Conservation (phyloP, 495 filamentous ascomycete species). For the Xylaria acuta region DNA sequence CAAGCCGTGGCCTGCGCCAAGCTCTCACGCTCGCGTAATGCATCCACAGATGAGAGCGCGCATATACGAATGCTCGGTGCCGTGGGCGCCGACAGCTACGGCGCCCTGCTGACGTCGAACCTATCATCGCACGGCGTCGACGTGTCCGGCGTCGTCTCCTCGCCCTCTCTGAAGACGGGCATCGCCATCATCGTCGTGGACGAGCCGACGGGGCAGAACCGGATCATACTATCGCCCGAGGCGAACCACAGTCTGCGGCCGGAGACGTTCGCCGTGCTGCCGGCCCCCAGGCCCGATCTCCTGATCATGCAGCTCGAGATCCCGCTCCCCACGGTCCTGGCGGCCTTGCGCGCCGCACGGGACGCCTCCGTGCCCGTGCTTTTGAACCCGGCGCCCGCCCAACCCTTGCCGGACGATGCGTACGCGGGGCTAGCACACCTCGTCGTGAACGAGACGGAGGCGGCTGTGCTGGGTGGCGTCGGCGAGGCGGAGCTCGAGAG, state of each 20-base stretch:
- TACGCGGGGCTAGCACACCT: constrained; percentile 76
- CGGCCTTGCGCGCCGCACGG: constrained; percentile 63
- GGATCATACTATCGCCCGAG: constrained; percentile 80
- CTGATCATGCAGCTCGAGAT: constrained; percentile 92
- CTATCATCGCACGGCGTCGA: constrained; percentile 69
- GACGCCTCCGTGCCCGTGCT: constrained; percentile 63
- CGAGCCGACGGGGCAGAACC: constrained; percentile 77
- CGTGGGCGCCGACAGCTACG: constrained; percentile 76
- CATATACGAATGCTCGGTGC: constrained; percentile 81
- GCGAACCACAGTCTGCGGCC: constrained; percentile 68
- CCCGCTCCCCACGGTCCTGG: constrained; percentile 71
- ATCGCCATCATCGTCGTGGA: constrained; percentile 86
- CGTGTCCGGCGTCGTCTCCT: constrained; percentile 56
- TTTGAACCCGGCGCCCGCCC: constrained; percentile 86
- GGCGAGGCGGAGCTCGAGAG: constrained; percentile 55
- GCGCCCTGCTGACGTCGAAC: constrained; percentile 54
- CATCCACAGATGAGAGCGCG: constrained; percentile 50
- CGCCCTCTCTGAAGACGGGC: constrained; percentile 68
- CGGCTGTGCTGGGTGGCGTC: constrained; percentile 68
- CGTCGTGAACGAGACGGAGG: constrained; percentile 92
- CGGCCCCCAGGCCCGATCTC: constrained; percentile 58
- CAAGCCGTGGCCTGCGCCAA: constrained; percentile 81
- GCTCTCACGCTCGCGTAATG: constrained; percentile 45
- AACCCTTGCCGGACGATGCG: constrained; percentile 67
- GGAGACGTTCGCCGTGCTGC: constrained; percentile 33